A percentile compares a stretch with the other conserved stretches of the same genome.
These are phyloP conservation scores for Roridomyces roridus DNA, from an alignment of 768 basidiomycete genomes.

Conservation along the genomic window DNA sequence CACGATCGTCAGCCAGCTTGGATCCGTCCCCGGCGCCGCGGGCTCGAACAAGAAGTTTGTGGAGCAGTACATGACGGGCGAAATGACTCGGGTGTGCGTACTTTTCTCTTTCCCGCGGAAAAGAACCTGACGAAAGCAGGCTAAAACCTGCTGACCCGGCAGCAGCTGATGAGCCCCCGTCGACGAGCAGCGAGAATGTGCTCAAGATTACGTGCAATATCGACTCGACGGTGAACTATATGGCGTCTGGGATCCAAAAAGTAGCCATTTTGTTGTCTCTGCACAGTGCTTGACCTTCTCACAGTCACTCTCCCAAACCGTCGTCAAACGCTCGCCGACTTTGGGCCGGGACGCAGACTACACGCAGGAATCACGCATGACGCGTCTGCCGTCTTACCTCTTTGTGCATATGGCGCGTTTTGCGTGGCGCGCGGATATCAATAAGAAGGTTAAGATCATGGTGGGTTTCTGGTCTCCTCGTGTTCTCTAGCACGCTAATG, in stretches of 20 bases:
- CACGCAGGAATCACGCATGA: slow-evolving; percentile 78
- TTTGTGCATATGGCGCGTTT: slow-evolving; percentile 97
- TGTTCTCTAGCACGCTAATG: not conserved
- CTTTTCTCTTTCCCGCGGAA: not conserved
- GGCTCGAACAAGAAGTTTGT: slow-evolving; percentile 62
- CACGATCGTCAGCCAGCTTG: slow-evolving; percentile 73
- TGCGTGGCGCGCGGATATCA: slow-evolving; percentile 90
- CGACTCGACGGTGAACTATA: slow-evolving; percentile 81
- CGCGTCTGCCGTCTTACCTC: slow-evolving; percentile 84
- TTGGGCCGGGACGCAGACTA: slow-evolving; percentile 85
- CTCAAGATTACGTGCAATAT: slow-evolving; percentile 96
- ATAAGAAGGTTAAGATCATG: slow-evolving; percentile 97
- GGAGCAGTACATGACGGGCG: slow-evolving; percentile 81
- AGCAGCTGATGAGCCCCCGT: slow-evolving; percentile 69
- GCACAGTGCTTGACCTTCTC: not conserved
- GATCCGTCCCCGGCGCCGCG: slow-evolving; percentile 66
- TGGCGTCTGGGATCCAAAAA: slow-evolving; percentile 84
- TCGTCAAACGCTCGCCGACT: slow-evolving; percentile 84
- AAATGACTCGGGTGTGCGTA: slow-evolving; percentile 71
- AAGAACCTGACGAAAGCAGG: slow-evolving; percentile 44
- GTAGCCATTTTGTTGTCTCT: slow-evolving; percentile 50
- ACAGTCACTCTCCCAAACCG: slow-evolving; percentile 84
- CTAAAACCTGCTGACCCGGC: slow-evolving; percentile 79
- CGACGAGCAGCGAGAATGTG: slow-evolving; percentile 70
- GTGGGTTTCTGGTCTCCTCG: slow-evolving; percentile 40